These are phyloP conservation scores for Anethum foeniculum DNA, from an alignment of 140 eudicot genomes.

Conservation along the genomic window DNA sequence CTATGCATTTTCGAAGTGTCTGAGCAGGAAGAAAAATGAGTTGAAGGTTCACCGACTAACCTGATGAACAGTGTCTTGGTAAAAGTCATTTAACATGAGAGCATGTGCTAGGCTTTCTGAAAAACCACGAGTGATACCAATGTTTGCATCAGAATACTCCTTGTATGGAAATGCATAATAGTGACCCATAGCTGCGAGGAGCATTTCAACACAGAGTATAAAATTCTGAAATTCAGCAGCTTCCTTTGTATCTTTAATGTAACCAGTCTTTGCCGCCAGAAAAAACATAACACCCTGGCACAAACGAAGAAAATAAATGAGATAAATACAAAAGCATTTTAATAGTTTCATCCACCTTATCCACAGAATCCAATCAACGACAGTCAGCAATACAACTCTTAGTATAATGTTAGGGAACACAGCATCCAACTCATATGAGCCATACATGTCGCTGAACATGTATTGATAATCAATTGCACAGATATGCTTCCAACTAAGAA, in stretches of 20 bases:
- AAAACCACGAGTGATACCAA: slow-evolving; percentile 59
- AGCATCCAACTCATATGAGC: background rate
- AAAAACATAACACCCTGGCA: slow-evolving; percentile 87
- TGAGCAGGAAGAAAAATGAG: background rate
- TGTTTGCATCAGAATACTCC: slow-evolving; percentile 95
- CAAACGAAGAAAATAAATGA: background rate
- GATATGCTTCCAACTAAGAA: background rate
- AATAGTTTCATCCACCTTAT: background rate
- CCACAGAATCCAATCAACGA: background rate
- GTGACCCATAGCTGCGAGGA: slow-evolving; percentile 91
- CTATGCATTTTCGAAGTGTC: background rate
- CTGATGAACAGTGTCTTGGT: slow-evolving; percentile 97
- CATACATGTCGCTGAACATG: background rate
- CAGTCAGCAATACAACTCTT: background rate
- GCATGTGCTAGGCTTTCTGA: slow-evolving; percentile 92
- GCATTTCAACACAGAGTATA: slow-evolving; percentile 89
- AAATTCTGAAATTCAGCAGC: slow-evolving; percentile 88
- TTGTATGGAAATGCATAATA: slow-evolving; percentile 94
- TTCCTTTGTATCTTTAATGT: slow-evolving; percentile 69
- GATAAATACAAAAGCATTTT: background rate
- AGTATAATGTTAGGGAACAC: background rate
- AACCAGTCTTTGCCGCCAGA: slow-evolving; percentile 79
- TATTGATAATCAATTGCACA: background rate
- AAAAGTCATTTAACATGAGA: slow-evolving; percentile 72
- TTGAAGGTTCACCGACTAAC: slow-evolving; percentile 20